Evolutionary conservation across 768 basidiomycete genomes (phyloP).

Genomic region (Kwoniella sp.): DNA sequence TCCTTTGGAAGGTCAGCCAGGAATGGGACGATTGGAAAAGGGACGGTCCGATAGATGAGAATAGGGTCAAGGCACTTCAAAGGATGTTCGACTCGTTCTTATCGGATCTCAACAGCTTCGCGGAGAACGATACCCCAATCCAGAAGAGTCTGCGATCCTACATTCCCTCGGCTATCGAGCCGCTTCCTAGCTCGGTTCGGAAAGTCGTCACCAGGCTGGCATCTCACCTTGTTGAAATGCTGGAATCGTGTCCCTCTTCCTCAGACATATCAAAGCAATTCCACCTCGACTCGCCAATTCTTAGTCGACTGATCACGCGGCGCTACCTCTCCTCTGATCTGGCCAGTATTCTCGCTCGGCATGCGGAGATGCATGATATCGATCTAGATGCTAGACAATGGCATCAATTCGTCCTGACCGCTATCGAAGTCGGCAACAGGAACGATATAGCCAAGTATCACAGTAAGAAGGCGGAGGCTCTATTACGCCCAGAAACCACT

Average conservation of each 20-base stretch:
- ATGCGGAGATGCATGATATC: constrained; percentile 1
- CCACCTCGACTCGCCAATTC: constrained; percentile 1
- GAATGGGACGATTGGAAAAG: constrained; percentile 4
- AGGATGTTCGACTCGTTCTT: constrained; percentile 13
- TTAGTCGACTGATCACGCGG: constrained; percentile 8
- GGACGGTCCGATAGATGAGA: not conserved
- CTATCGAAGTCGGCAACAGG: constrained; percentile 14
- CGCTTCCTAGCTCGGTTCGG: constrained; percentile 17
- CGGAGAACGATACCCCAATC: not conserved
- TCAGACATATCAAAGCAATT: constrained; percentile 6
- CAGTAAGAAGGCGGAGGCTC: not conserved
- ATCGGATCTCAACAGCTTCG: constrained; percentile 10
- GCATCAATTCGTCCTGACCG: constrained; percentile 22
- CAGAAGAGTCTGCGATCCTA: not conserved
- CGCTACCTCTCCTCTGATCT: constrained; percentile 22
- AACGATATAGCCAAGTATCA: constrained; percentile 1
- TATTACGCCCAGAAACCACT: not conserved
- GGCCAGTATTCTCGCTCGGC: constrained; percentile 6
- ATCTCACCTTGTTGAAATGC: constrained; percentile 6
- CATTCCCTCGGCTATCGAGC: not conserved
- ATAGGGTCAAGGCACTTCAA: not conserved
- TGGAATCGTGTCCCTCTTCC: constrained; percentile 9
- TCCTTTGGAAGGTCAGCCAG: not conserved
- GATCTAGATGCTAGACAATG: constrained; percentile 10
- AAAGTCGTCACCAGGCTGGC: constrained; percentile 6